Evolutionary conservation across 2,329 filamentous ascomycete species (phyloP), one percentile per base, ranked within the genome.

Genomic region (Pseudocercospora cruenta): DNA sequence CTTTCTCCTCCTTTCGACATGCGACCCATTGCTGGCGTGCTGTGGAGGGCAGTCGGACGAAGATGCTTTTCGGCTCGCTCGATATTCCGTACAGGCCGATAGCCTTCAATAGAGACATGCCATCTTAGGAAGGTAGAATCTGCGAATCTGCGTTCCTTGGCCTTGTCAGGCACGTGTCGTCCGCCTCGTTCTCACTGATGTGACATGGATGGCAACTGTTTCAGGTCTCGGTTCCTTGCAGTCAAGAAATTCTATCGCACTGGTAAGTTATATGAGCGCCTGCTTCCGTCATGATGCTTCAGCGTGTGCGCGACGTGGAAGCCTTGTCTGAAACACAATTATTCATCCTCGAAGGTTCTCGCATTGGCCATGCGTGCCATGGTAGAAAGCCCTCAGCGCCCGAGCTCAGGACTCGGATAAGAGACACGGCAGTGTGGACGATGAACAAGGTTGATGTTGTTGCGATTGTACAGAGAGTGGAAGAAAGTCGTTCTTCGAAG

Each of bases 221-320:
- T 54, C 22, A 54, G 51, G 6, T 22, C 10, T 24, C 31, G 4
- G 24, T 24, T 54, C 16, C 24, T 54, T n/a, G 51, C 24, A 14
- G 9, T 4, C 14, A 24, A 8, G 16, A 54, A 28, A 4, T 14
- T 24, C 24, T n/a, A 16, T 28, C 7, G 22, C 51, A 16, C 14
- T 28, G 51, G 51, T 54, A 54, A 54, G 51, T 54, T 54, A 31
- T 54, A 54, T 54, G 51, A 54, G 21, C 22, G 24, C 31, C 6
- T 53, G 49, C 49, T 47, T 47, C 49, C 19, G 21, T 26, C 21
- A 24, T 24, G 21, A 16, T 10, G 10, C 21, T 22, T 10, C 7
- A 53, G 21, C 19, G 8, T 26, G 45, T 22, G n/a, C 16, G 22
- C 14, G 49, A 24, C 49, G 49, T 22, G 49, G 5, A 12, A 47